A percentile compares a stretch with the other conserved stretches of the same genome.
Conservation (phyloP, 1,284 basidiomycete species). For the Moesziomyces sp. region DNA sequence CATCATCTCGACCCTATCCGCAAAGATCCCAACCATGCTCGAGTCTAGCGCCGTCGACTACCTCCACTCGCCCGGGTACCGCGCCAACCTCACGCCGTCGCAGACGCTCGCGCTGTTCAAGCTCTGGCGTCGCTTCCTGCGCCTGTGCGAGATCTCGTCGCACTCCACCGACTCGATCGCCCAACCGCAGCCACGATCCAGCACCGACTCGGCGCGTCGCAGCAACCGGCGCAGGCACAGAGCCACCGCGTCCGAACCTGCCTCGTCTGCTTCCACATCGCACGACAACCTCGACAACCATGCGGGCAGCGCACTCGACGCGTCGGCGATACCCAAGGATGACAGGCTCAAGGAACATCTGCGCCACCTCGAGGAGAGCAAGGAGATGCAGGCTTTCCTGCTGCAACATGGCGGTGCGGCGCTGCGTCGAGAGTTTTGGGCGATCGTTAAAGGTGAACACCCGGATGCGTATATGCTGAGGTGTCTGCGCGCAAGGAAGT, state of each 20-base stretch:
- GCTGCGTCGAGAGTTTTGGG: conserved; percentile 60
- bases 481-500: conserved; percentile 68
- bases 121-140: conserved; percentile 62
- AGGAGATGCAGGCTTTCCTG: conserved; percentile 61
- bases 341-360: conserved; percentile 62
- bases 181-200: conserved; percentile 6
- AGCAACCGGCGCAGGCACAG: conserved; percentile 15
- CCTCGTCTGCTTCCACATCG: conserved; percentile 30
- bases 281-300: conserved; percentile 9
- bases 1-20: no score
- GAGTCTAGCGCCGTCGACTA: conserved; percentile 36
- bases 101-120: conserved; percentile 58
- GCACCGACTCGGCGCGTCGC: conserved; percentile 24
- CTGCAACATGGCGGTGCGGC: conserved; percentile 54
- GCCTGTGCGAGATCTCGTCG: conserved; percentile 50
- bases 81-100: conserved; percentile 50
- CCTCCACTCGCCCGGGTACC: conserved; percentile 47
- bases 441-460: conserved; percentile 62
- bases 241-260: conserved; percentile 27
- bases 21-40: neutral
- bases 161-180: conserved; percentile 43
- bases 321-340: conserved; percentile 39
- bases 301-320: conserved; percentile 7
- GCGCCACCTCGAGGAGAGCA: conserved; percentile 58
- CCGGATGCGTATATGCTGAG: conserved; percentile 66